Base-by-base conservation (phyloP, 1,139 yeast genomes). In the Geotrichum europaeum region DNA sequence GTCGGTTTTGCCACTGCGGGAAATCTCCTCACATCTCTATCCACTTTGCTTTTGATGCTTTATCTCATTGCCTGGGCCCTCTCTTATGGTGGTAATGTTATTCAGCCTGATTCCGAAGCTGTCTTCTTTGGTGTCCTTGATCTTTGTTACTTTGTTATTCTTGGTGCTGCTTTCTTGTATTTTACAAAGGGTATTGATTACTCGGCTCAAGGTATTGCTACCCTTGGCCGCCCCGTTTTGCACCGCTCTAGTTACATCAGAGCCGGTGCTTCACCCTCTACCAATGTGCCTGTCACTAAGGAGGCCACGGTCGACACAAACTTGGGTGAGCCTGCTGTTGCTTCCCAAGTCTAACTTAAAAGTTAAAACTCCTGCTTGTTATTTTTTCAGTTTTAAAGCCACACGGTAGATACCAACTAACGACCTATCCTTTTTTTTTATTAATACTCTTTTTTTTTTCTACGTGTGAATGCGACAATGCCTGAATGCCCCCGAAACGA, bases 101-200 rank as follows among this genome's bases (percentile, higher is more conserved):
- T 85, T 65, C 82, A 81, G 66, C 85, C 86, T 51, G 87, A 83
- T 68, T 80, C 85, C n/a, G 88, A 84, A 71, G 84, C 85, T 58
- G 85, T 80, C 22, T 85, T 84, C 74, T 83, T 82, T 67, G 89
- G 89, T 75, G 74, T 84, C 57, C 76, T 84, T 66, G 89, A 85
- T 69, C 67, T 84, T 58, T 66, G 79, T 55, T 57, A 66, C 55
- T 72, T 72, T 59, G 61, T 69, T 36, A 51, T 63, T 47, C 66
- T 81, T 57, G 85, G 85, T 63, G 64, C 69, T 36, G 69, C 66
- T 59, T 67, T 71, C 62, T 62, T 68, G 54, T 40, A n/a, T 25
- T 60, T 65, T 43, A 55, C 61, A 28, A 57, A 65, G 12, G 62
- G 64, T 25, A 58, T 67, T 43, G 68, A 69, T 56, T 65, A 67